Evolutionary conservation across 2,329 filamentous ascomycete species (phyloP).

Genomic region (Cladosporium sp.): DNA sequence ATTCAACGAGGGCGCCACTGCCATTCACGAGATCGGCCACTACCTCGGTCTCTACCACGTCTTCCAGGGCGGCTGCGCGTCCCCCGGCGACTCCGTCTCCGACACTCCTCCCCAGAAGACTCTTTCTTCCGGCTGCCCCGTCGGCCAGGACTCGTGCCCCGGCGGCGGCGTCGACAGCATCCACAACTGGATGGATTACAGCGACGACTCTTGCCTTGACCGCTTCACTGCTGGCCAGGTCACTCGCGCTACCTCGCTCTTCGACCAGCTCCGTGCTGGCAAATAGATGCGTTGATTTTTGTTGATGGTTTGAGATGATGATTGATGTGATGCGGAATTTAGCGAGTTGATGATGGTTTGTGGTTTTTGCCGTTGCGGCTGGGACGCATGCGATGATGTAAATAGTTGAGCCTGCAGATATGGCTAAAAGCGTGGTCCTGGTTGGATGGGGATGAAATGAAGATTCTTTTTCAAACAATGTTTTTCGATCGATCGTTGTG

Average conservation of each 20-base stretch:
- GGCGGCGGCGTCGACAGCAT: slow-evolving; percentile 51
- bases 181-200: slow-evolving; percentile 57
- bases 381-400: not conserved
- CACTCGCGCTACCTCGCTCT: slow-evolving; percentile 23
- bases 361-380: not conserved
- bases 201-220: slow-evolving; percentile 29
- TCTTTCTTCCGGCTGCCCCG: slow-evolving; percentile 53
- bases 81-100: slow-evolving; percentile 46
- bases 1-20: slow-evolving; percentile 49
- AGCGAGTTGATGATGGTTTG: not conserved
- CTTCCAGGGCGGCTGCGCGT: slow-evolving; percentile 47
- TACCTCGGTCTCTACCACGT: slow-evolving; percentile 49
- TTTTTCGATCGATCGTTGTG: not conserved
- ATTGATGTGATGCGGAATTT: not conserved
- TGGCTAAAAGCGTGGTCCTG: not conserved
- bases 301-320: not conserved
- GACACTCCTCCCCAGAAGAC: slow-evolving; percentile 45
- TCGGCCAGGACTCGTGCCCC: slow-evolving; percentile 51
- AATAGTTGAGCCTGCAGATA: not conserved
- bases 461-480: not conserved
- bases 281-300: not conserved
- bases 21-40: slow-evolving; percentile 49
- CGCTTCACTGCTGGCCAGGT: slow-evolving; percentile 28
- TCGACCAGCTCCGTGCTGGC: slow-evolving; percentile 22
- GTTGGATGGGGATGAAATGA: not conserved